These are phyloP conservation scores for Capsicum rhomboideum DNA, from an alignment of 257 asterid genomes.

Conservation along the genomic window DNA sequence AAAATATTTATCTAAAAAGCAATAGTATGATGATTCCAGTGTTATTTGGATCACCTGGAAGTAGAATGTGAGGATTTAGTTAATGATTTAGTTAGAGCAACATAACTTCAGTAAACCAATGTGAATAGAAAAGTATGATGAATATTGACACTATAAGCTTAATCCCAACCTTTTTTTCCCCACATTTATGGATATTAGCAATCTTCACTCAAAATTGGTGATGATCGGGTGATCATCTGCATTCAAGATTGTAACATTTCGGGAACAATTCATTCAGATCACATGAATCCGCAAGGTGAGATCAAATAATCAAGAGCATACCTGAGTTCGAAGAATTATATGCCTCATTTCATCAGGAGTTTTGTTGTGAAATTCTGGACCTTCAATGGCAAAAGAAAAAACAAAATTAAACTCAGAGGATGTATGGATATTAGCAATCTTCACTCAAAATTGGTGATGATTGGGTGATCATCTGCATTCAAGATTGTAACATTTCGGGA, in stretches of 20 bases:
- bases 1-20: neutral
- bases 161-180: neutral
- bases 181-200: neutral
- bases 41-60: neutral
- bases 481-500: too few relatives aligned
- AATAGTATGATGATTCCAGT: neutral
- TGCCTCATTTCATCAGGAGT: too few relatives aligned
- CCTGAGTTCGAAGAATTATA: too few relatives aligned
- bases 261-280: too few relatives aligned
- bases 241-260: too few relatives aligned
- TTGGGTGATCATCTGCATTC: too few relatives aligned
- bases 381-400: too few relatives aligned
- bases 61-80: neutral
- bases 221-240: too few relatives aligned
- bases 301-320: too few relatives aligned
- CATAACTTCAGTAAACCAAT: neutral
- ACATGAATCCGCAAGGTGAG: too few relatives aligned
- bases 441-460: neutral
- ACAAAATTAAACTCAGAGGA: conserved; percentile 1
- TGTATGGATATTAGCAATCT: neutral
- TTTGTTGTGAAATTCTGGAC: too few relatives aligned
- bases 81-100: neutral
- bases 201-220: neutral
- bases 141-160: neutral
- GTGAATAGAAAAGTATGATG: neutral